Base-by-base conservation (phyloP, 2,329 filamentous ascomycete species). In the Aspergillus pseudoviridinutans region DNA sequence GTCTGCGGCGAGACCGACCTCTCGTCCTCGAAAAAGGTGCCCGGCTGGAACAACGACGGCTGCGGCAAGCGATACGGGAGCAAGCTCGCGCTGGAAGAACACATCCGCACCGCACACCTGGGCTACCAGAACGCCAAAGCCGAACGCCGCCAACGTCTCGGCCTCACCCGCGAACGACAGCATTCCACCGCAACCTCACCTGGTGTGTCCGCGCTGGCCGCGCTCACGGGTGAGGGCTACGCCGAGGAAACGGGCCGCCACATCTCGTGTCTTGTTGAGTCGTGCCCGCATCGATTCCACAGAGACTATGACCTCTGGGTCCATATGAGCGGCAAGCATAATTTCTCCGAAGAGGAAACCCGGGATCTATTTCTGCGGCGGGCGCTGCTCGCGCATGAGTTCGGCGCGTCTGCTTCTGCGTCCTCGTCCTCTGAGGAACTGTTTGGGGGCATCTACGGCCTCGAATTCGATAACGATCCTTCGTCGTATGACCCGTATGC, bases 51-150 rank as follows among this genome's bases (percentile, higher is more conserved):
- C 56, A 82, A 81, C 24, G 75, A 81, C 9, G 90, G 88, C 17
- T 97, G 93, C 68, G 89, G 88, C 2, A 84, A 86, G 59, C 82
- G 83, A 38, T 94, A 95, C 68, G 84, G 84, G 58, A 89, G 88
- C 60, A 96, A 95, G 72, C 82, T 85, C 20, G 86, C 86, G 29
- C 81, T 97, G 0, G 89, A 93, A 71, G 89, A 94, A 63, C 93
- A 97, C 70, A 82, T 97, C 49, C 87, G 90, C 22, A 91, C 88
- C 50, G 84, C 90, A 24, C 93, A 97, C 71, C 78, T 96, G 27
- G 85, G 87, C n/a, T 76, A 84, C 24, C 74, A 67, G 63, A 76
- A 78, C 62, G 69, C 73, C 61, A 76, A 76, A 67, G 70, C 74
- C 58, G 70, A 70, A 57, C 71, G 70, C 28, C 70, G 72, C 27